Base-by-base conservation (phyloP, 2,329 filamentous ascomycete genomes). In the Endocalyx cinctus region DNA sequence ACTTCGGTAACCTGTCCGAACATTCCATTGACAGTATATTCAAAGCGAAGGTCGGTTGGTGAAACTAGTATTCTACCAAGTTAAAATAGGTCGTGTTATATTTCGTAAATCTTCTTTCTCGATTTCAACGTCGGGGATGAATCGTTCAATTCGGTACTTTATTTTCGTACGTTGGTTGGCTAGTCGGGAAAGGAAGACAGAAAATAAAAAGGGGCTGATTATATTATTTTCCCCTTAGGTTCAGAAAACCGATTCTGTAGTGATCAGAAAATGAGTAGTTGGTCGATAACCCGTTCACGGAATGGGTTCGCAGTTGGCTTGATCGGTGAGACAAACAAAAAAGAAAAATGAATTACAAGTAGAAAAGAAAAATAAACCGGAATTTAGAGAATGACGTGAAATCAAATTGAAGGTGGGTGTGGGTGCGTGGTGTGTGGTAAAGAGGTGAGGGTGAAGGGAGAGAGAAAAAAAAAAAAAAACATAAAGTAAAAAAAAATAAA, bases 211-310 rank as follows among this genome's bases (percentile, higher is more conserved):
- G n/a, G n/a, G n/a, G n/a, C n/a, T n/a, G n/a, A n/a, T n/a, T n/a
- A n/a, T n/a, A n/a, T n/a, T n/a, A n/a, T n/a, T n/a, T n/a, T n/a
- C n/a, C n/a, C n/a, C n/a, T n/a, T n/a, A n/a, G n/a, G n/a, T n/a
- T n/a, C n/a, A n/a, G n/a, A n/a, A n/a, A n/a, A n/a, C n/a, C n/a
- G n/a, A n/a, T n/a, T n/a, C n/a, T n/a, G n/a, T n/a, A n/a, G n/a
- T 27, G 38, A 35, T 33, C 31, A 27, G 31, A 30, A 34, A 40
- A 41, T 33, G 34, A 36, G 34, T 23, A 23, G n/a, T 8, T 23
- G 8, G 20, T 8, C 20, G 20, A n/a, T n/a, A 36, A 46, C 43
- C 43, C 41, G 43, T 46, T 46, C 41, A 19, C 39, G 39, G 43
- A 46, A 46, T 40, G 43, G 43, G 43, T 36, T 38, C 35, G 25